Conservation (phyloP, 352 stramenopile genomes). For the Pythium grandisporangium region DNA sequence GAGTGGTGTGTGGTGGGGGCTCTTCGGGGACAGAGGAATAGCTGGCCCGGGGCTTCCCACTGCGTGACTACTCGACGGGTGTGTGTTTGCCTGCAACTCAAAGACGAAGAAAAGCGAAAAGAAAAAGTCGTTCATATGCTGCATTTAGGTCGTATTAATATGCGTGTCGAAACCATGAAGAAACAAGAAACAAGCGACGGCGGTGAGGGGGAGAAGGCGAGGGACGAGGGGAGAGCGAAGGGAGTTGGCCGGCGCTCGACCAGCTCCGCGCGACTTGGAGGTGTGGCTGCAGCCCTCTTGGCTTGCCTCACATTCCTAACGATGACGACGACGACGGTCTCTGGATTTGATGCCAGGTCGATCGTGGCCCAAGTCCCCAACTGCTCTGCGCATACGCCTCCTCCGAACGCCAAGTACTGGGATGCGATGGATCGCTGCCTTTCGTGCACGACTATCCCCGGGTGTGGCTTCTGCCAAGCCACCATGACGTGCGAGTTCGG, state of each 20-base stretch:
- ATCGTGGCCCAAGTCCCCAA: constrained; percentile 10
- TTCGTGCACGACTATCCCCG: constrained; percentile 40
- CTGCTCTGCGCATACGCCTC: constrained; percentile 42
- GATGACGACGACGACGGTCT: neutral
- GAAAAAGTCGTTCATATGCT: constrained; percentile 1
- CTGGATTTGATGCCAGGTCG: neutral
- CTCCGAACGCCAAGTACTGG: constrained; percentile 45
- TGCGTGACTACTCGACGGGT: neutral
- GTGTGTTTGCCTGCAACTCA: constrained; percentile 1
- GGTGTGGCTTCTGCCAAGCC: constrained; percentile 88
- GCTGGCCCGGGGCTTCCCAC: constrained; percentile 1
- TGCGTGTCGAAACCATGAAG: neutral
- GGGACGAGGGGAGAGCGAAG: constrained; percentile 6
- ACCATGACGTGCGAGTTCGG: constrained; percentile 84
- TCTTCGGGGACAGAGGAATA: constrained; percentile 10
- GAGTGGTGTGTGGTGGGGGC: neutral
- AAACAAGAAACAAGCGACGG: constrained; percentile 7
- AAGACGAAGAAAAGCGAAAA: constrained; percentile 6
- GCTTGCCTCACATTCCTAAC: neutral
- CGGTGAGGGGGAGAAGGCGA: too few species aligned
- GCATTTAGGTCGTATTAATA: constrained; percentile 1
- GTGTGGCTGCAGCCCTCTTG: neutral
- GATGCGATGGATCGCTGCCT: constrained; percentile 59
- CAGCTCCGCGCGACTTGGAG: neutral
- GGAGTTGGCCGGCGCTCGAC: neutral